These are phyloP conservation scores for Ajuga chamaepitys DNA, from an alignment of 257 asterid species.

Conservation along the genomic window DNA sequence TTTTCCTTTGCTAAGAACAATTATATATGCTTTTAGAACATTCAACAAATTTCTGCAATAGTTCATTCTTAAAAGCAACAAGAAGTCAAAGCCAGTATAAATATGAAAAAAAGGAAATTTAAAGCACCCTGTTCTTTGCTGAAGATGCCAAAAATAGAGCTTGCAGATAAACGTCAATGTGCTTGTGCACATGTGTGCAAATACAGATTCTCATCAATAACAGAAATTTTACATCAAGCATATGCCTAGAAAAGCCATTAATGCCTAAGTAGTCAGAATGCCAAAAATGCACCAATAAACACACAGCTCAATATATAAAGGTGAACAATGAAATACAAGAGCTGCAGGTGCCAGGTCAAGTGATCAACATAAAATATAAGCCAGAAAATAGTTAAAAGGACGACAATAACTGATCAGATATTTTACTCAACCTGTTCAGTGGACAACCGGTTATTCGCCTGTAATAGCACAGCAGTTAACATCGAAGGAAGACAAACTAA, in stretches of 20 bases:
- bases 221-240: neutral
- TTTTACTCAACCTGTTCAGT: slow-evolving; percentile 64
- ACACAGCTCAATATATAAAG: no score
- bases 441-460: slow-evolving; percentile 80
- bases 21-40: neutral
- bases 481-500: slow-evolving; percentile 96
- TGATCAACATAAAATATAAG: neutral
- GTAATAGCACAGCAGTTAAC: slow-evolving; percentile 91
- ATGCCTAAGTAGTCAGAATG: neutral
- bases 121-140: neutral
- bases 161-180: neutral
- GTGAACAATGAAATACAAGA: no score
- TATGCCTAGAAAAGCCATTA: neutral
- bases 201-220: neutral
- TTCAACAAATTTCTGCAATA: neutral
- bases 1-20: neutral
- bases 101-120: neutral
- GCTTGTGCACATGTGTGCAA: neutral
- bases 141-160: neutral
- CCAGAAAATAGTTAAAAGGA: neutral
- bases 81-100: neutral
- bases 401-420: neutral
- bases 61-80: neutral
- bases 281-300: neutral
- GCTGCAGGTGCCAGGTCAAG: no score